phyloP scores from a whole-genome alignment of 139 green algal species.

The Chlorella sp. region DNA sequence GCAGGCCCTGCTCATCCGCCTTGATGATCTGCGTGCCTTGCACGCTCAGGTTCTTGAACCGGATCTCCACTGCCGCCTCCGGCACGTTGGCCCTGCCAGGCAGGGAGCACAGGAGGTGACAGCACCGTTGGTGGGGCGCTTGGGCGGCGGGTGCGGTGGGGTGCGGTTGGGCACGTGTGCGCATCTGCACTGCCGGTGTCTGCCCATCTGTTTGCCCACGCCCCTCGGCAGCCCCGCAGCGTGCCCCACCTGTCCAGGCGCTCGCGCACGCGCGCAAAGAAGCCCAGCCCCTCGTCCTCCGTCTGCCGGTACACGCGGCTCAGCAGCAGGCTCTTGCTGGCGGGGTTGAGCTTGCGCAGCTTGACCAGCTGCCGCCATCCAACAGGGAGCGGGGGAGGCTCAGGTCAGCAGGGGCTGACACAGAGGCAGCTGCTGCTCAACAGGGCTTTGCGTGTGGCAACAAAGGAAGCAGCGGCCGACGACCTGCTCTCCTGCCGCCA shows the following conservation, averaged over 20 bases:
- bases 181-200: too few species aligned
- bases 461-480: too few species aligned
- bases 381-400: too few species aligned
- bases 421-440: too few species aligned
- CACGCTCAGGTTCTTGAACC: slow-evolving; percentile 6
- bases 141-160: background rate
- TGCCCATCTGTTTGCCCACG: background rate
- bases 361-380: slow-evolving; percentile 3
- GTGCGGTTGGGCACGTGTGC: too few species aligned
- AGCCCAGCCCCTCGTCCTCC: slow-evolving; percentile 6
- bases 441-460: too few species aligned
- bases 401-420: too few species aligned
- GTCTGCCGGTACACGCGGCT: background rate
- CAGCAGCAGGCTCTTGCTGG: background rate
- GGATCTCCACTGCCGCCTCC: background rate
- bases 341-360: background rate
- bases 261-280: slow-evolving; percentile 11
- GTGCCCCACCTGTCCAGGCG: slow-evolving; percentile 1
- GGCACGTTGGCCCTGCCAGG: background rate
- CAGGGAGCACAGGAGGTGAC: background rate
- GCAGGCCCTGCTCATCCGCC: background rate
- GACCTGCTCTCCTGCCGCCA: too few species aligned
- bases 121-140: background rate
- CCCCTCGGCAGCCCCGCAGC: background rate
- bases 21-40: background rate